Evolutionary conservation across 129 eudicot genomes (phyloP).

Genomic region (Flaveria robusta): DNA sequence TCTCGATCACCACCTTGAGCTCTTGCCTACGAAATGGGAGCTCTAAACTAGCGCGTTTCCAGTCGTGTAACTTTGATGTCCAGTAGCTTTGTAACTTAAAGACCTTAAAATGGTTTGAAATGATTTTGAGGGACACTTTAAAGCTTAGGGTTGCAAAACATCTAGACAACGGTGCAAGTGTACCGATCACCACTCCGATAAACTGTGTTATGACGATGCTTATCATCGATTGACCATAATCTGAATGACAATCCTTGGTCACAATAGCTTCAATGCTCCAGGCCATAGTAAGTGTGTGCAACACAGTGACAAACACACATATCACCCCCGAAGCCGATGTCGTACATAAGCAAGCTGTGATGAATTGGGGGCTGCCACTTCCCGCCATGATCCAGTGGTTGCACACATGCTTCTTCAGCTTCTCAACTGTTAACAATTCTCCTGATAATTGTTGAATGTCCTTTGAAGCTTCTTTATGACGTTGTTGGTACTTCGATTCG

Average conservation of each 20-base stretch:
- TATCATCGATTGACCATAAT: slow-evolving; percentile 7
- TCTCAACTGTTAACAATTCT: not conserved
- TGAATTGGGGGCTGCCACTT: no score
- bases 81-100: slow-evolving; percentile 9
- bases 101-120: not conserved
- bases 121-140: not conserved
- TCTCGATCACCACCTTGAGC: not conserved
- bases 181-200: slow-evolving; percentile 12
- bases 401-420: no score
- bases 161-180: slow-evolving; percentile 4
- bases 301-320: no score
- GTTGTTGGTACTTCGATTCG: slow-evolving; percentile 1
- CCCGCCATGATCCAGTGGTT: no score
- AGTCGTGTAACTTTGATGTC: not conserved
- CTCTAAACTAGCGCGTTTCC: not conserved
- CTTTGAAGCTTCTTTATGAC: not conserved
- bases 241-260: not conserved
- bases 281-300: not conserved
- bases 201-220: not conserved
- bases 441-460: not conserved
- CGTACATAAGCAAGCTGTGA: no score
- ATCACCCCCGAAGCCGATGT: no score
- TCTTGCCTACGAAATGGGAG: not conserved
- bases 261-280: not conserved
- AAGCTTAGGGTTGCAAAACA: slow-evolving; percentile 18